A percentile compares a stretch with the other conserved stretches of the same genome.
These are phyloP conservation scores for Knoxia roxburghii DNA, from an alignment of 257 asterid species.

Conservation along the genomic window DNA sequence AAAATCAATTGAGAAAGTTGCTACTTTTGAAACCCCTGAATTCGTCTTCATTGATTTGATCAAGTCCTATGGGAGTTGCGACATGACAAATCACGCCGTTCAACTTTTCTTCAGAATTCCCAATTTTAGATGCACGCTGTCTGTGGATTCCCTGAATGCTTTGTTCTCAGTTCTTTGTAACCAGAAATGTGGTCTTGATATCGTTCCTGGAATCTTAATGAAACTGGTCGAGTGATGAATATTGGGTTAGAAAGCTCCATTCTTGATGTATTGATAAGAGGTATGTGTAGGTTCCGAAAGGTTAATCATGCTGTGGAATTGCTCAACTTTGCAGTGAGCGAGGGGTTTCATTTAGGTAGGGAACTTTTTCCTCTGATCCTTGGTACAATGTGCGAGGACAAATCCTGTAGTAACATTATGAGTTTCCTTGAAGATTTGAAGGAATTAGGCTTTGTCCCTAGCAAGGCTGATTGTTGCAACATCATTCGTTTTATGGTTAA, in stretches of 20 bases:
- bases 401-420: constrained; percentile 25
- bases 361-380: constrained; percentile 47
- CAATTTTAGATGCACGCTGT: constrained; percentile 51
- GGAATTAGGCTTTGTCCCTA: constrained; percentile 39
- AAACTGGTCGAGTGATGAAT: constrained; percentile 43
- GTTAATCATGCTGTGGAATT: constrained; percentile 39
- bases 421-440: constrained; percentile 42
- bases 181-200: constrained; percentile 27
- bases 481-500: constrained; percentile 42
- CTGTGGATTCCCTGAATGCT: constrained; percentile 45
- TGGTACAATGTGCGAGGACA: constrained; percentile 36
- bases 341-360: constrained; percentile 45
- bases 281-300: constrained; percentile 54
- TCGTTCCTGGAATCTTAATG: constrained; percentile 44
- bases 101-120: constrained; percentile 53
- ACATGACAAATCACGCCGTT: constrained; percentile 41
- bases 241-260: constrained; percentile 56
- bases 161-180: constrained; percentile 50
- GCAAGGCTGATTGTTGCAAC: constrained; percentile 42
- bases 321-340: constrained; percentile 42
- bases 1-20: constrained; percentile 38
- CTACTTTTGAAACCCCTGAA: constrained; percentile 52
- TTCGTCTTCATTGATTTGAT: constrained; percentile 52
- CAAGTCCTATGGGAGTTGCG: constrained; percentile 44
- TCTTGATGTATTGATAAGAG: constrained; percentile 50